phyloP scores from a whole-genome alignment of 2,329 filamentous ascomycete species.

The Ophiosphaerella herpotricha region DNA sequence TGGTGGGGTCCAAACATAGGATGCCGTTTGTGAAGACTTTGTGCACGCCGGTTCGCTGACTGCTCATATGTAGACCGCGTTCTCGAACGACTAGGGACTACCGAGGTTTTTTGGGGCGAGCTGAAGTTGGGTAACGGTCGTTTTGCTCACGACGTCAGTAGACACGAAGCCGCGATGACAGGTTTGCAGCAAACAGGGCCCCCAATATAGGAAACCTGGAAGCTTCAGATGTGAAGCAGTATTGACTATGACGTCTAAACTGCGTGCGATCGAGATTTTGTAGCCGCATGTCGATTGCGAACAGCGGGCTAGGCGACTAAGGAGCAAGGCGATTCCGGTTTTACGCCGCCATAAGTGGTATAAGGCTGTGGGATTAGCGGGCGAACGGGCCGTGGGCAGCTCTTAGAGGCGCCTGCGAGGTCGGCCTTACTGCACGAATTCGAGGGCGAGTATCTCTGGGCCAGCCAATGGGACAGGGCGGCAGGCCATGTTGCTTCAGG shows the following conservation, averaged over 20 bases:
- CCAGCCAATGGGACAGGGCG: conserved; percentile 29
- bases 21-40: conserved; percentile 38
- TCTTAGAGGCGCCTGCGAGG: conserved; percentile 29
- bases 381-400: conserved; percentile 36
- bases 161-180: background rate
- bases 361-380: conserved; percentile 32
- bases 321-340: conserved; percentile 34
- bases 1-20: conserved; percentile 38
- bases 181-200: conserved; percentile 5
- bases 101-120: conserved; percentile 12
- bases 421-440: conserved; percentile 38
- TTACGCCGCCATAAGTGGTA: conserved; percentile 35
- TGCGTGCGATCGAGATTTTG: conserved; percentile 34
- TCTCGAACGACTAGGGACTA: conserved; percentile 43
- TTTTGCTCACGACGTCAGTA: conserved; percentile 9
- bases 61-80: conserved; percentile 23
- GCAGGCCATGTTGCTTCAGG: conserved; percentile 20
- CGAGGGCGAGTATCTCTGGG: conserved; percentile 32
- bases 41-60: conserved; percentile 31
- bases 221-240: conserved; percentile 23
- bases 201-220: conserved; percentile 27
- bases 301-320: conserved; percentile 27
- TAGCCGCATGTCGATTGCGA: conserved; percentile 35
- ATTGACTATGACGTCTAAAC: conserved; percentile 39
- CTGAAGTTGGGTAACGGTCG: conserved; percentile 2